Evolutionary conservation across 2,329 filamentous ascomycete species (phyloP).

Genomic region (Ophiosphaerella herpotricha): DNA sequence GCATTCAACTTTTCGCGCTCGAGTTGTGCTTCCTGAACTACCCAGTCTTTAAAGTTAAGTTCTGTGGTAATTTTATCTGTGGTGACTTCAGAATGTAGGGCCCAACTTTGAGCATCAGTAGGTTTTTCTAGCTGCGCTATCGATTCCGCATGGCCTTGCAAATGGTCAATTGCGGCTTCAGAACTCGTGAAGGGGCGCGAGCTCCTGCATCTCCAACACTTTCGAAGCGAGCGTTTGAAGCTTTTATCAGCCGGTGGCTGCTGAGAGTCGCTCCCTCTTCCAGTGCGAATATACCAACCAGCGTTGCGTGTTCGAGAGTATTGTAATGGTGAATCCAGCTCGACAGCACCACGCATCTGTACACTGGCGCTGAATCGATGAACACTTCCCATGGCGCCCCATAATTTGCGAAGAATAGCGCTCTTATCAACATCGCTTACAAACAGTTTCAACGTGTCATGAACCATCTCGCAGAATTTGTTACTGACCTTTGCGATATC

Average conservation of each 20-base stretch:
- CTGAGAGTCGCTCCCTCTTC: slow-evolving; percentile 1
- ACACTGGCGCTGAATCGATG: slow-evolving; percentile 2
- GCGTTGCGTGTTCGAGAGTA: slow-evolving; percentile 4
- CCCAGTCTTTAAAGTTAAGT: slow-evolving; percentile 23
- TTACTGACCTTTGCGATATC: slow-evolving; percentile 12
- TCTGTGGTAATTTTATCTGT: not conserved
- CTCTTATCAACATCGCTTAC: slow-evolving; percentile 24
- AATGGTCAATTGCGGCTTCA: slow-evolving; percentile 26
- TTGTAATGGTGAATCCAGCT: slow-evolving; percentile 9
- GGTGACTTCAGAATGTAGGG: no score
- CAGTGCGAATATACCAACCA: slow-evolving; percentile 25
- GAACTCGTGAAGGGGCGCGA: slow-evolving; percentile 11
- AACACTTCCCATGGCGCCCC: slow-evolving; percentile 31
- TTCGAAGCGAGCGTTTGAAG: slow-evolving; percentile 16
- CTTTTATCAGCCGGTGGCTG: slow-evolving; percentile 14
- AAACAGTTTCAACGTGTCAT: slow-evolving; percentile 26
- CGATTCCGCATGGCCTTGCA: slow-evolving; percentile 20
- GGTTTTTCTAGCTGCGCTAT: no score
- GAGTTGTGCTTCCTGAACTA: slow-evolving; percentile 22
- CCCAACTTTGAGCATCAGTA: no score
- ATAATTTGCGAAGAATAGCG: slow-evolving; percentile 29
- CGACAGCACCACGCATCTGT: slow-evolving; percentile 3
- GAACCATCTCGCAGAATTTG: slow-evolving; percentile 17
- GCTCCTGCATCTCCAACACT: slow-evolving; percentile 23
- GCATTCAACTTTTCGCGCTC: slow-evolving; percentile 26